These are phyloP conservation scores for Pythium apleroticum DNA, from an alignment of 352 stramenopile species.

Conservation along the genomic window DNA sequence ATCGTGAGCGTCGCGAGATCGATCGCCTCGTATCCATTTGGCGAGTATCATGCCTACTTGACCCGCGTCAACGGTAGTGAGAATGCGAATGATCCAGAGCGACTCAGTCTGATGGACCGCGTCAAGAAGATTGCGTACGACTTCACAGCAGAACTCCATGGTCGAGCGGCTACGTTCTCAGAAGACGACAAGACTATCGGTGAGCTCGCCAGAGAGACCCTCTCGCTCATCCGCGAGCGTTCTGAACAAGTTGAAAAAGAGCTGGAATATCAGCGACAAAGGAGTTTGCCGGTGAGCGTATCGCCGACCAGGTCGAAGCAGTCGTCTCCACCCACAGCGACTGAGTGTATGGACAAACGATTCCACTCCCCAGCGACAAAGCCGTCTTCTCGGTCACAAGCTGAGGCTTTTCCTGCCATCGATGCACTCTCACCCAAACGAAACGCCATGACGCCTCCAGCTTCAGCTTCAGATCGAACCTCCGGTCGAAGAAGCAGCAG, in stretches of 20 bases:
- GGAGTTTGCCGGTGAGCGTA: background rate
- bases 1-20: conserved; percentile 46
- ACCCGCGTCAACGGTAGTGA: background rate
- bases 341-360: background rate
- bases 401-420: background rate
- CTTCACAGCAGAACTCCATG: conserved; percentile 55
- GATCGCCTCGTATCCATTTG: conserved; percentile 64
- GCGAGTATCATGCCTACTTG: conserved; percentile 45
- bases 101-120: conserved; percentile 39
- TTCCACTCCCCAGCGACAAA: background rate
- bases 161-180: conserved; percentile 23
- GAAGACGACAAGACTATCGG: conserved; percentile 53
- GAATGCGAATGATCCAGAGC: background rate
- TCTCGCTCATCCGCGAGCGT: conserved; percentile 50
- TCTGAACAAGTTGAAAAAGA: conserved; percentile 17
- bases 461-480: background rate
- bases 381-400: background rate
- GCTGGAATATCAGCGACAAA: background rate
- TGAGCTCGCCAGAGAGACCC: conserved; percentile 59
- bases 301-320: conserved; percentile 4
- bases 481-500: conserved; percentile 5
- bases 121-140: conserved; percentile 63
- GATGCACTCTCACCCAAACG: conserved; percentile 10
- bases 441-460: background rate
- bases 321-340: background rate